A percentile compares a stretch with the other conserved stretches of the same genome.
These are phyloP conservation scores for Candida awuae DNA, from an alignment of 805 yeast genomes.

Conservation along the genomic window DNA sequence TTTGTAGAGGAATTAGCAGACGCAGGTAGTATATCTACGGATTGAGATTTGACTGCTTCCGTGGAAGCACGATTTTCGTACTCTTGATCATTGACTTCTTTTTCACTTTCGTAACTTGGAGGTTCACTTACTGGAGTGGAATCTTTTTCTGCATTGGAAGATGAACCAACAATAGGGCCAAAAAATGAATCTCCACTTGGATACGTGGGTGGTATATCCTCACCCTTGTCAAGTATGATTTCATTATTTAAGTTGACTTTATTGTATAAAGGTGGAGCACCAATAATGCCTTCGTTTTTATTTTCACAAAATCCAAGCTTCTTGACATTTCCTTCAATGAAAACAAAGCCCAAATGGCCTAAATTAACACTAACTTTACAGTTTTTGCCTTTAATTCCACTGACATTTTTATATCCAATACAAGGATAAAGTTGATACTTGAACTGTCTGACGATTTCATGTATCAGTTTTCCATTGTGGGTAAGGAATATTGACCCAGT, in stretches of 20 bases:
- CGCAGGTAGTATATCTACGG: too few relatives aligned
- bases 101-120: constrained; percentile 23
- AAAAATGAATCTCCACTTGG: constrained; percentile 58
- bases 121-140: constrained; percentile 23
- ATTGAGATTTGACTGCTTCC: too few relatives aligned
- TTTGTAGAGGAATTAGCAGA: too few relatives aligned
- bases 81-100: constrained; percentile 12
- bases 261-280: constrained; percentile 33
- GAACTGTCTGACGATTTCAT: constrained; percentile 44
- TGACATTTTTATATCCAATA: constrained; percentile 38
- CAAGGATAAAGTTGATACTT: constrained; percentile 46
- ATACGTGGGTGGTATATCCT: constrained; percentile 62
- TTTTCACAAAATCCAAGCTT: constrained; percentile 50
- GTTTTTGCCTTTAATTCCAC: constrained; percentile 24
- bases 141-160: neutral
- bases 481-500: constrained; percentile 47
- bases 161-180: constrained; percentile 31
- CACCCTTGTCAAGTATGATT: constrained; percentile 60
- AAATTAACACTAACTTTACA: constrained; percentile 55
- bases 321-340: constrained; percentile 74
- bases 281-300: constrained; percentile 33
- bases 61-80: constrained; percentile 11
- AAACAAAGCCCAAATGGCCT: constrained; percentile 86
- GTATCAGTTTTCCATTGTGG: constrained; percentile 45
- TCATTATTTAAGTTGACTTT: constrained; percentile 32